Evolutionary conservation across 805 yeast species (phyloP).

Genomic region (Cyberlindnera misumaiensis): DNA sequence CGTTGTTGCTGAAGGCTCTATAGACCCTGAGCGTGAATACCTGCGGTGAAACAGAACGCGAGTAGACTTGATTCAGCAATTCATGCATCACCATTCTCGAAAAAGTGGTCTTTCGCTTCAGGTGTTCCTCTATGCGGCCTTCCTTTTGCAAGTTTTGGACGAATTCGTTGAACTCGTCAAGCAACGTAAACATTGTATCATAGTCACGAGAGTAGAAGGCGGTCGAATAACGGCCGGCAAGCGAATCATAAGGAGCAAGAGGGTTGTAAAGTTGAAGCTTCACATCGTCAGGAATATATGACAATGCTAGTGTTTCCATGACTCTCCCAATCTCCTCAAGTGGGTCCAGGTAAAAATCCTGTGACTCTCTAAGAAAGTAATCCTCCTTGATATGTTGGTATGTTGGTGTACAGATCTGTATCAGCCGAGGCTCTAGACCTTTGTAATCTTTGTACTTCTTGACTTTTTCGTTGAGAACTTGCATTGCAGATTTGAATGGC

Average conservation of each 20-base stretch:
- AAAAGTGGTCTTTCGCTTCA: constrained; percentile 25
- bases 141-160: constrained; percentile 29
- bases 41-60: constrained; percentile 73
- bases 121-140: constrained; percentile 25
- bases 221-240: constrained; percentile 32
- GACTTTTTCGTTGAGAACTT: constrained; percentile 11
- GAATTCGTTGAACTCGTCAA: constrained; percentile 39
- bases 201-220: constrained; percentile 27
- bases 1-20: constrained; percentile 83
- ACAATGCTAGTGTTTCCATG: constrained; percentile 36
- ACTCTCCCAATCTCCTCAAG: constrained; percentile 50
- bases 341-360: constrained; percentile 54
- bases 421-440: constrained; percentile 19
- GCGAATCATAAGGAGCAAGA: constrained; percentile 28
- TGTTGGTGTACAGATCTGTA: constrained; percentile 23
- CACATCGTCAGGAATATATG: constrained; percentile 34
- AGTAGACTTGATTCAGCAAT: constrained; percentile 62
- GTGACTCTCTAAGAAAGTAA: constrained; percentile 42
- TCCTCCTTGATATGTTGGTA: constrained; percentile 44
- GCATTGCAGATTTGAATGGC: constrained; percentile 17
- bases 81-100: constrained; percentile 53
- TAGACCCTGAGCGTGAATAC: constrained; percentile 58
- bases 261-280: constrained; percentile 28
- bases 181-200: constrained; percentile 23
- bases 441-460: constrained; percentile 25